Conservation (phyloP, 1,284 basidiomycete genomes). For the Apiotrichum porosum region DNA sequence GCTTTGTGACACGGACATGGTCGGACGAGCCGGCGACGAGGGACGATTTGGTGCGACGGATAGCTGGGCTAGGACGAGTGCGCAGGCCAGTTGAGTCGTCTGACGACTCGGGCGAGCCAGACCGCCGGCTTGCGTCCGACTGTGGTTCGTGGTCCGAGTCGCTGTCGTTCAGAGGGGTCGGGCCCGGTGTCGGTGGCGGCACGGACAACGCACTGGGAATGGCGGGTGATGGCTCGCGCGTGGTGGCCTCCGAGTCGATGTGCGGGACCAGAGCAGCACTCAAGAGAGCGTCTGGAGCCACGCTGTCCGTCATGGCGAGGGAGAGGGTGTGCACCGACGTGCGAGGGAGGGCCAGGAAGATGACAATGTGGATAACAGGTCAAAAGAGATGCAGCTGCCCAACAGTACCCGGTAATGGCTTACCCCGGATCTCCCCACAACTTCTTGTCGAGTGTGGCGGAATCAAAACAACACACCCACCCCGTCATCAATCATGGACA, state of each 20-base stretch:
- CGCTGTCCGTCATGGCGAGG: background rate
- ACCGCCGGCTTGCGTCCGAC: background rate
- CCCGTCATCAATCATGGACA: background rate
- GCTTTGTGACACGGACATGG: slow-evolving; percentile 2
- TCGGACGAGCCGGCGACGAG: background rate
- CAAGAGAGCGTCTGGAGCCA: background rate
- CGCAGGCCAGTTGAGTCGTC: background rate
- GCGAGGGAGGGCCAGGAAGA: background rate
- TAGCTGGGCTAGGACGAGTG: background rate
- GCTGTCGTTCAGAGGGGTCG: background rate
- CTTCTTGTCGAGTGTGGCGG: background rate
- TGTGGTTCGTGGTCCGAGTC: background rate
- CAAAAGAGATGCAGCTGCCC: background rate
- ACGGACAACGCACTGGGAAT: too few species aligned
- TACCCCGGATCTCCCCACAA: too few species aligned
- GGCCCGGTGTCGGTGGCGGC: too few species aligned
- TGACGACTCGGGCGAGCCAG: too few species aligned
- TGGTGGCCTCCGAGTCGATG: background rate
- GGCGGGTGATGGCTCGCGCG: background rate
- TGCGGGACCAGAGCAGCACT: background rate
- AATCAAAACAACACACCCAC: too few species aligned
- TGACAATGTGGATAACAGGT: background rate
- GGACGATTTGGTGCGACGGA: slow-evolving; percentile 3
- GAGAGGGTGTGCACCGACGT: background rate
- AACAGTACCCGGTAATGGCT: background rate